These are phyloP conservation scores for Gossypium trilobum DNA, from an alignment of 441 rosid genomes.

Conservation along the genomic window DNA sequence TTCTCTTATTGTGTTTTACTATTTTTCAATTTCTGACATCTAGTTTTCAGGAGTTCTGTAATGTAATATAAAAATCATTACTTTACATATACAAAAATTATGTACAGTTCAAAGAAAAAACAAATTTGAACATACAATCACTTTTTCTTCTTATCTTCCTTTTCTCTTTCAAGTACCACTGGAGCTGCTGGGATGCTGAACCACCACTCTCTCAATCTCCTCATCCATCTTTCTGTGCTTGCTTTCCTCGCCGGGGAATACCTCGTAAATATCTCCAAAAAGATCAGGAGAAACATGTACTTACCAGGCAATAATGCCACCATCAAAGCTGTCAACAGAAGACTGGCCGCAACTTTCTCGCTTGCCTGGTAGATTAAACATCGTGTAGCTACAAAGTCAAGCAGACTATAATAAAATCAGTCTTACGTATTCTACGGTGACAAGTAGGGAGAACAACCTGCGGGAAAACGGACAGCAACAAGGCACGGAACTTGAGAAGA, in stretches of 20 bases:
- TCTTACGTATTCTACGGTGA: neutral
- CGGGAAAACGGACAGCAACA: constrained; percentile 60
- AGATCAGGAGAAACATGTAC: constrained; percentile 33
- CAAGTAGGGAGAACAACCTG: constrained; percentile 34
- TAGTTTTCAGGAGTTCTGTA: neutral
- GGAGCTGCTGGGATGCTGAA: constrained; percentile 81
- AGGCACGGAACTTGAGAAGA: constrained; percentile 74
- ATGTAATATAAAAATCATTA: neutral
- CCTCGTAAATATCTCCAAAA: constrained; percentile 64
- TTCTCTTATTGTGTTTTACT: neutral
- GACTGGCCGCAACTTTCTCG: constrained; percentile 46
- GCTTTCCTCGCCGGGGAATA: constrained; percentile 62
- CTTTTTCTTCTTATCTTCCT: constrained; percentile 57
- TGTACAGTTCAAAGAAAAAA: constrained; percentile 2
- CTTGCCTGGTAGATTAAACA: constrained; percentile 47
- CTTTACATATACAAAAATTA: neutral
- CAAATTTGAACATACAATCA: constrained; percentile 22
- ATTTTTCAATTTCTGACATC: neutral
- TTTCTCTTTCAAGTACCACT: constrained; percentile 41
- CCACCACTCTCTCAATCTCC: constrained; percentile 93
- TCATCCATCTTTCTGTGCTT: constrained; percentile 50
- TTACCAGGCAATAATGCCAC: constrained; percentile 43
- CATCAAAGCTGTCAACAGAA: constrained; percentile 35
- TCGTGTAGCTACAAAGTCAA: neutral
- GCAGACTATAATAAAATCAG: neutral